Percentiles rank a stretch among this genome's conserved stretches.
These are phyloP conservation scores for Arachnomyces sp. DNA, from an alignment of 2,329 filamentous ascomycete genomes.

Conservation along the genomic window DNA sequence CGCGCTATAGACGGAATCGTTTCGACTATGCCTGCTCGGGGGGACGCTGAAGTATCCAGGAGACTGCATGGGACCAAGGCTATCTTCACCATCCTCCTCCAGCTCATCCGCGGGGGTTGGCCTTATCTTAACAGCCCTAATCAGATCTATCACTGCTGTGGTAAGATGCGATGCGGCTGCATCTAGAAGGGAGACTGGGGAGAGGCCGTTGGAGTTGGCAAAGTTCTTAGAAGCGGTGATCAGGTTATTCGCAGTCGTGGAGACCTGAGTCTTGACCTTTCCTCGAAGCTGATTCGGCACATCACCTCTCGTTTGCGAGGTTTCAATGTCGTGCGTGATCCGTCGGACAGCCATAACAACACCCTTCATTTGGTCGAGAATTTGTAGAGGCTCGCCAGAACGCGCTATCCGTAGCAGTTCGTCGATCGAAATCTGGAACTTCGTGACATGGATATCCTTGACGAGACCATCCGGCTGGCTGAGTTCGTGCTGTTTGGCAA, in stretches of 20 bases:
- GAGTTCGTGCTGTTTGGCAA: constrained; percentile 65
- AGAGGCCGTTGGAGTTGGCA: constrained; percentile 69
- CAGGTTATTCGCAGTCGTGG: constrained; percentile 88
- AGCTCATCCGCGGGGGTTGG: constrained; percentile 65
- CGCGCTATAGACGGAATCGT: constrained; percentile 68
- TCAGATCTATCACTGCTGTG: constrained; percentile 73
- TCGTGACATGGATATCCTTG: constrained; percentile 86
- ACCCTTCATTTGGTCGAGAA: constrained; percentile 78
- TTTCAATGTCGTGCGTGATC: constrained; percentile 70
- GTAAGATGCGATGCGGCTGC: constrained; percentile 87
- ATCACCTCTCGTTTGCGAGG: constrained; percentile 47
- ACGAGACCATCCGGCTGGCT: constrained; percentile 66
- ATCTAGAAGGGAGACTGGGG: constrained; percentile 86
- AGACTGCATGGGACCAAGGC: constrained; percentile 56
- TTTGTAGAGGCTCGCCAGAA: constrained; percentile 60
- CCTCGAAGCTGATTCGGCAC: constrained; percentile 51
- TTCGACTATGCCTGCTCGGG: constrained; percentile 48
- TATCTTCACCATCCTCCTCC: constrained; percentile 62
- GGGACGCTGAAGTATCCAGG: constrained; percentile 58
- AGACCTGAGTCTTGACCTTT: constrained; percentile 72
- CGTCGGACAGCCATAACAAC: constrained; percentile 75
- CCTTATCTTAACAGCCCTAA: constrained; percentile 75
- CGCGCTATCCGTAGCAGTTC: constrained; percentile 75
- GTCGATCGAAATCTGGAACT: constrained; percentile 90
- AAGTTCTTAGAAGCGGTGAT: constrained; percentile 95